phyloP scores from a whole-genome alignment of 1,139 yeast genomes.

The Sugiyamaella japonica region DNA sequence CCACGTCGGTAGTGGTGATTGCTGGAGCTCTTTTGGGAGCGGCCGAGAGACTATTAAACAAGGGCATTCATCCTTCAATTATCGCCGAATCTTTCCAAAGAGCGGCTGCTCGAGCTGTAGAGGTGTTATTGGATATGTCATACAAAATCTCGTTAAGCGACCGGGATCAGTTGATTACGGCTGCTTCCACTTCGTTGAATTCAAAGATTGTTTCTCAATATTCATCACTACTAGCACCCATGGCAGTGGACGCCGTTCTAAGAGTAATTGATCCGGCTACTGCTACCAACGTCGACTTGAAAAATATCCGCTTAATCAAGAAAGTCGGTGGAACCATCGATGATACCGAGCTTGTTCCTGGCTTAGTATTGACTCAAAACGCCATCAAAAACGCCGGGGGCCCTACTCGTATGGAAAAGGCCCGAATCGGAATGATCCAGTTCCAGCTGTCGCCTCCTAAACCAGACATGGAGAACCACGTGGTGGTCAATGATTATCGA shows the following conservation, averaged over 20 bases:
- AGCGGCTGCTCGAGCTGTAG: conserved; percentile 87
- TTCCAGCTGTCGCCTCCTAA: conserved; percentile 98
- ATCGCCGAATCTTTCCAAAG: conserved; percentile 94
- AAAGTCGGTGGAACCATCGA: conserved; percentile 98
- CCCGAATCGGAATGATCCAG: conserved; percentile 86
- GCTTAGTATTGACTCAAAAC: conserved; percentile 89
- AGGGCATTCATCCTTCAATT: conserved; percentile 94
- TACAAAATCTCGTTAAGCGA: conserved; percentile 72
- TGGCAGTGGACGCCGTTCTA: conserved; percentile 91
- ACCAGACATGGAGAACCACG: conserved; percentile 98
- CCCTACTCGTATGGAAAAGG: conserved; percentile 94
- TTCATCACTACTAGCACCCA: conserved; percentile 80
- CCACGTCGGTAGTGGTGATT: conserved; percentile 93
- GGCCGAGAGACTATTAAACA: conserved; percentile 82
- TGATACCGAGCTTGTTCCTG: conserved; percentile 89
- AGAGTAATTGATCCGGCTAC: conserved; percentile 61
- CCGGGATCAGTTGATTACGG: conserved; percentile 78
- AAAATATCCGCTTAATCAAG: conserved; percentile 84
- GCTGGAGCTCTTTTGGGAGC: conserved; percentile 95
- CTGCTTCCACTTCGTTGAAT: conserved; percentile 90
- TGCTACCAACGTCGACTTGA: conserved; percentile 75
- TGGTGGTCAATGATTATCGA: conserved; percentile 94
- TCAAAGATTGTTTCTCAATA: conserved; percentile 96
- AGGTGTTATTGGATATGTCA: conserved; percentile 81
- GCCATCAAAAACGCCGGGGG: conserved; percentile 93